Conservation (phyloP, 805 yeast genomes). For the Starmerella floricola region DNA sequence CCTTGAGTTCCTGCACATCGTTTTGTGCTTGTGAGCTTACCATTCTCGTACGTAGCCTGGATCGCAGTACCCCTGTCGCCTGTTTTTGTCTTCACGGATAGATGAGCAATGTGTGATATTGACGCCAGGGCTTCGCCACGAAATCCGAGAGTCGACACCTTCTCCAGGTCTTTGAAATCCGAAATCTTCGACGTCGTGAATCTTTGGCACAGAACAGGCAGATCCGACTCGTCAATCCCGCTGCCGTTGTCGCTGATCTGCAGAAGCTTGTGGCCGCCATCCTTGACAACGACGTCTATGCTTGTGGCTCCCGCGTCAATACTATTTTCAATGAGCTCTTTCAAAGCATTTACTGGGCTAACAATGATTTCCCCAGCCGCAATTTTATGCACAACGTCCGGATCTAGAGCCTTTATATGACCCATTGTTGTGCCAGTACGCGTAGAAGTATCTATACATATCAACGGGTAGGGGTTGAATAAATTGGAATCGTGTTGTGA, state of each 20-base stretch:
- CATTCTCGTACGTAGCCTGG: conserved; percentile 55
- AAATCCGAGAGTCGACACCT: conserved; percentile 76
- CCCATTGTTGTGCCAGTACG: conserved; percentile 2
- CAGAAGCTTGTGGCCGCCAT: conserved; percentile 78
- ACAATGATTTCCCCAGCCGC: conserved; percentile 97
- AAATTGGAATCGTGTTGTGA: too few species aligned
- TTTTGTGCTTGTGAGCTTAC: conserved; percentile 41
- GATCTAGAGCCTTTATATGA: conserved; percentile 36
- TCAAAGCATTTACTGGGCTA: conserved; percentile 87
- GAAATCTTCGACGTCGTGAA: conserved; percentile 81
- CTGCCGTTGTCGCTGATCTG: conserved; percentile 83
- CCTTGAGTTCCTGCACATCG: conserved; percentile 83
- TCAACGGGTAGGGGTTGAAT: neutral
- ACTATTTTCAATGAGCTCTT: conserved; percentile 84
- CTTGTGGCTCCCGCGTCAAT: conserved; percentile 71
- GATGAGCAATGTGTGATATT: conserved; percentile 77
- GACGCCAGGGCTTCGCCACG: conserved; percentile 95
- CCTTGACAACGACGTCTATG: conserved; percentile 72
- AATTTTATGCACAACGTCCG: conserved; percentile 68
- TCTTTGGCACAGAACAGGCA: conserved; percentile 72
- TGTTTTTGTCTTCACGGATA: conserved; percentile 69
- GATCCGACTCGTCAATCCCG: conserved; percentile 62
- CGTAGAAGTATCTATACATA: neutral
- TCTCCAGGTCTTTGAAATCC: conserved; percentile 60
- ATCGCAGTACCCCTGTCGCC: conserved; percentile 52